Percentiles rank a stretch among this genome's conserved stretches.
phyloP scores from a whole-genome alignment of 2,329 filamentous ascomycete genomes.

The Trichoderma lentiforme region DNA sequence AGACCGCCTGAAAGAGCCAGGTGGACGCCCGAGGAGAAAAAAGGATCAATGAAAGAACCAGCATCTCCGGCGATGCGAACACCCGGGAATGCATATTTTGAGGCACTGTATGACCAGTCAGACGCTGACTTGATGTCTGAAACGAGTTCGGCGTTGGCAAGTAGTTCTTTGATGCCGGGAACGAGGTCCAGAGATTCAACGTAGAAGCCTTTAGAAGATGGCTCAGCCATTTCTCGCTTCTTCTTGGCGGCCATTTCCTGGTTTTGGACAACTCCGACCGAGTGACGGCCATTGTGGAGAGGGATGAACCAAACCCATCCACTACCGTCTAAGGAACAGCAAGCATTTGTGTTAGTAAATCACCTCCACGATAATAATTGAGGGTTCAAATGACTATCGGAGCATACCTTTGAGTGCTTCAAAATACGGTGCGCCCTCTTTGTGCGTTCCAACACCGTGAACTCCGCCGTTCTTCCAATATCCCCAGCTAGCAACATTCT shows the following conservation, averaged over 20 bases:
- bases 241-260: slow-evolving; percentile 36
- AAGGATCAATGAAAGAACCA: slow-evolving; percentile 48
- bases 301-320: slow-evolving; percentile 52
- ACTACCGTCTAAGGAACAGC: slow-evolving; percentile 35
- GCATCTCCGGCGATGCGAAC: slow-evolving; percentile 45
- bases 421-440: slow-evolving; percentile 40
- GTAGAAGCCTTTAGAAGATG: slow-evolving; percentile 33
- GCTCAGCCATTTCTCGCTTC: slow-evolving; percentile 27
- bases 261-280: slow-evolving; percentile 42
- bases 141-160: slow-evolving; percentile 33
- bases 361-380: background rate
- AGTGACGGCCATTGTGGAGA: slow-evolving; percentile 44
- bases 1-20: slow-evolving; percentile 42
- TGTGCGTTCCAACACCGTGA: slow-evolving; percentile 35
- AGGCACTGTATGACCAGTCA: slow-evolving; percentile 47
- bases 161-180: slow-evolving; percentile 29
- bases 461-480: slow-evolving; percentile 41
- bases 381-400: background rate
- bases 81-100: slow-evolving; percentile 39
- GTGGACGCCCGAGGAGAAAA: slow-evolving; percentile 48
- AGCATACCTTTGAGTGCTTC: slow-evolving; percentile 38
- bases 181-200: slow-evolving; percentile 31
- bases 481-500: slow-evolving; percentile 49
- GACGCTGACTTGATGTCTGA: slow-evolving; percentile 40
- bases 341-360: background rate